phyloP scores from a whole-genome alignment of 352 stramenopile species.

The Globisporangium takayamanum region DNA sequence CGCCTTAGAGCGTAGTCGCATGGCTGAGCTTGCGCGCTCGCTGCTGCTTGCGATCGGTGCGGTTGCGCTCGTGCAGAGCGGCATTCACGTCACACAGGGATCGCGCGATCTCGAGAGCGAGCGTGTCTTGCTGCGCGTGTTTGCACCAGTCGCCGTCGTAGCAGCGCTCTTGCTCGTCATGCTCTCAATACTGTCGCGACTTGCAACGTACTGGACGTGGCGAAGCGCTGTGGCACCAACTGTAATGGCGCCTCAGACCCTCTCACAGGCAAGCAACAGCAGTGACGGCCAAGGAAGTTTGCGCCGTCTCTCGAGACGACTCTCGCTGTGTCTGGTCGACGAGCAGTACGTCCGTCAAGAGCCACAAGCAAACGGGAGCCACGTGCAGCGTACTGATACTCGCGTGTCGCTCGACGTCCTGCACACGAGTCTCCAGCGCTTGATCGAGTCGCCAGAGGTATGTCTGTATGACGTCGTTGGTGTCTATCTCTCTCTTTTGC shows the following conservation, averaged over 20 bases:
- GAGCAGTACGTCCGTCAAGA: constrained; percentile 8
- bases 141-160: constrained; percentile 1
- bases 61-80: constrained; percentile 7
- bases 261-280: background rate
- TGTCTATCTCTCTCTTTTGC: background rate
- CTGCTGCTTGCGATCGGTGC: constrained; percentile 9
- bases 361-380: background rate
- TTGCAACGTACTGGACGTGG: background rate
- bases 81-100: constrained; percentile 2
- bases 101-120: constrained; percentile 7
- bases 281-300: background rate
- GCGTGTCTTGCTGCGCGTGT: constrained; percentile 2
- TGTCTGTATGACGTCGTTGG: background rate
- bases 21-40: constrained; percentile 1
- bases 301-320: constrained; percentile 2
- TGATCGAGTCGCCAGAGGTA: constrained; percentile 10
- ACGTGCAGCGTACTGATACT: too few relatives aligned
- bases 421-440: constrained; percentile 9
- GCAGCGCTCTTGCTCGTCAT: background rate
- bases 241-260: background rate
- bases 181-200: background rate
- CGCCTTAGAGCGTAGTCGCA: background rate
- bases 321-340: constrained; percentile 10
- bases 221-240: background rate
- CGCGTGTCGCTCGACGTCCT: constrained; percentile 5